Evolutionary conservation across 2,329 filamentous ascomycete genomes (phyloP), one percentile per base, ranked within the genome.

Genomic region (Lizonia empirigonia): DNA sequence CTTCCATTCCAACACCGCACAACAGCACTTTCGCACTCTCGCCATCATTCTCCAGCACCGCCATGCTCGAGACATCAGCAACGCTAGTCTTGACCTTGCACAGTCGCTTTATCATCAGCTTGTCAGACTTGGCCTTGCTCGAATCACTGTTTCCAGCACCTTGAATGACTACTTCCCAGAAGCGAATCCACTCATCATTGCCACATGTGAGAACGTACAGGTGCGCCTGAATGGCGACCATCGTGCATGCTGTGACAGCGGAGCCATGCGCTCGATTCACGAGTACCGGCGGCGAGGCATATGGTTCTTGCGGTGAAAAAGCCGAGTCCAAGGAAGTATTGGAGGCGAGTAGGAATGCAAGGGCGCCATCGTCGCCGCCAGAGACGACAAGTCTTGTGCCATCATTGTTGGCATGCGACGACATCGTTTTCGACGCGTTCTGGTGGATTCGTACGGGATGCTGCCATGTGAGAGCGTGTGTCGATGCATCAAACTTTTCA

Each of bases 291-390:
- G 46, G 45, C 9, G 41, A 44, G 7, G 24, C 30, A 20, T 50
- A 42, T 23, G 40, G 3, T 64, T 54, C 38, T 50, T 60, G 12
- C 68, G 63, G 30, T 60, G 68, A 26, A 50, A 33, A 7, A 5
- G 27, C 16, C 9, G 44, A 29, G 37, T 16, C 32, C 16, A 40
- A 18, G 12, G 30, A 10, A 3, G 42, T 7, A 40, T 44, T 20
- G 18, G 19, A 19, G n/a, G 39, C 48, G 29, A 60, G 47, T 22
- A 80, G 60, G 24, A 80, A 67, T 0, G 81, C 86, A 0, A 97
- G 71, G 3, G 88, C 87, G 55, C 94, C 94, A 71, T 97, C 94
- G 63, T 99, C 94, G 18, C 94, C 91, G 20, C 90, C 91, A 0
- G 90, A 91, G 4, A 90, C 71, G 15, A 96, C 67, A 1, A 89